These are phyloP conservation scores for Saccharata proteae DNA, from an alignment of 2,329 filamentous ascomycete genomes.

Conservation along the genomic window DNA sequence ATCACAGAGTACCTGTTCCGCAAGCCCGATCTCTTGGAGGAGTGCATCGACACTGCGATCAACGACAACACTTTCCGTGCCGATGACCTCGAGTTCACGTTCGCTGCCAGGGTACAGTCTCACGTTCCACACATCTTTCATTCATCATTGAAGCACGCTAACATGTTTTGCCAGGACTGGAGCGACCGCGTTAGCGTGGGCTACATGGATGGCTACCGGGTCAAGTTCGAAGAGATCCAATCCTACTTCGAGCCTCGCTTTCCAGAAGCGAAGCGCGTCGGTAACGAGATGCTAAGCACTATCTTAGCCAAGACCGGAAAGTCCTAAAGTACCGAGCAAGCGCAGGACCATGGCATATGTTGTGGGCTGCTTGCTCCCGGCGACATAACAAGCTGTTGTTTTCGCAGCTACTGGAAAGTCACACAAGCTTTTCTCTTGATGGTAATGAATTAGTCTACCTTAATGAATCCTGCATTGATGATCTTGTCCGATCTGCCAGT, in stretches of 20 bases:
- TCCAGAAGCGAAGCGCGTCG: constrained; percentile 71
- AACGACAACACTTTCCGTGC: constrained; percentile 86
- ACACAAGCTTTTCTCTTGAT: too few relatives aligned
- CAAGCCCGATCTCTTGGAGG: constrained; percentile 66
- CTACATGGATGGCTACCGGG: constrained; percentile 84
- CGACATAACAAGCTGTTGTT: too few relatives aligned
- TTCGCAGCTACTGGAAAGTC: too few relatives aligned
- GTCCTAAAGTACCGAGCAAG: too few relatives aligned
- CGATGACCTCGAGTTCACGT: constrained; percentile 95
- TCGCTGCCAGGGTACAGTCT: constrained; percentile 75
- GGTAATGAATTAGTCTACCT: too few relatives aligned
- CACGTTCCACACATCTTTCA: constrained; percentile 14
- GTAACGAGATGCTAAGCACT: constrained; percentile 95
- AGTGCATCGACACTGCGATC: constrained; percentile 73
- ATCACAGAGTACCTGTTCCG: constrained; percentile 96
- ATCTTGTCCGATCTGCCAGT: too few relatives aligned
- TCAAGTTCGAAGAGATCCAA: constrained; percentile 84
- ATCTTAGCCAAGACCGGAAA: constrained; percentile 64
- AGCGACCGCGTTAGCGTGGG: constrained; percentile 84
- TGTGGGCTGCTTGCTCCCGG: too few relatives aligned
- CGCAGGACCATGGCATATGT: too few relatives aligned
- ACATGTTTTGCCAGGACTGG: constrained; percentile 54
- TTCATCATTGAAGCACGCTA: not conserved
- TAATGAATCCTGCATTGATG: too few relatives aligned
- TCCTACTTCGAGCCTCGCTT: constrained; percentile 86